phyloP scores from a whole-genome alignment of 805 yeast genomes.

The Torulaspora gathmanii region DNA sequence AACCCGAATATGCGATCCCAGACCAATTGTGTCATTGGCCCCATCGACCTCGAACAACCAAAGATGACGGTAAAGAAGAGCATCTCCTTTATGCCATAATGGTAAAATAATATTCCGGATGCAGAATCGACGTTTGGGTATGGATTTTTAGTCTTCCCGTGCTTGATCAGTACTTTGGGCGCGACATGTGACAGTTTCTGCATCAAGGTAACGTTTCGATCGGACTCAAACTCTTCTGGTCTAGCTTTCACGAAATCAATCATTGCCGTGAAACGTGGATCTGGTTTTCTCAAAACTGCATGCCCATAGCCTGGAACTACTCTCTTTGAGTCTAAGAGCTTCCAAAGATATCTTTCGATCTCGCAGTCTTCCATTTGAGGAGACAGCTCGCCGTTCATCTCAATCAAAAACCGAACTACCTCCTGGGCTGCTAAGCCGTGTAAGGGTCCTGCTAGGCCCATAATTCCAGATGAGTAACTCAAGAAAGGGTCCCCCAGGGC shows the following conservation, averaged over 20 bases:
- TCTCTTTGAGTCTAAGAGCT: constrained; percentile 62
- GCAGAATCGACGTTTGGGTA: constrained; percentile 81
- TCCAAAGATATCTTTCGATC: constrained; percentile 68
- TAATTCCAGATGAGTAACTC: constrained; percentile 71
- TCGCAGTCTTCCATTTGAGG: constrained; percentile 35
- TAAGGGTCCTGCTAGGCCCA: constrained; percentile 82
- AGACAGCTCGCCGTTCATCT: constrained; percentile 49
- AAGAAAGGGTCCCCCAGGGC: constrained; percentile 74
- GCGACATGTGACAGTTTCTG: constrained; percentile 62
- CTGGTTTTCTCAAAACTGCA: constrained; percentile 78
- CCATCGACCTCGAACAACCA: constrained; percentile 78
- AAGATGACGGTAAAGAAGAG: constrained; percentile 75
- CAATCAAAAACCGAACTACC: constrained; percentile 68
- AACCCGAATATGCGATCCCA: constrained; percentile 73
- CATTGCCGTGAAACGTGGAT: constrained; percentile 75
- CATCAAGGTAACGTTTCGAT: constrained; percentile 63
- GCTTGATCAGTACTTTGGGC: constrained; percentile 67
- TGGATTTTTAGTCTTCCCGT: constrained; percentile 83
- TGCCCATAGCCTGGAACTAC: constrained; percentile 89
- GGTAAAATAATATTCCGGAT: constrained; percentile 72
- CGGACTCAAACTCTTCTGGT: constrained; percentile 52
- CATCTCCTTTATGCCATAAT: constrained; percentile 71
- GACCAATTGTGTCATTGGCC: constrained; percentile 72
- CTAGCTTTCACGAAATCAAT: constrained; percentile 57
- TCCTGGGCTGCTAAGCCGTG: constrained; percentile 87